These are phyloP conservation scores for Naganishia onofrii DNA, from an alignment of 768 basidiomycete genomes.

Conservation along the genomic window DNA sequence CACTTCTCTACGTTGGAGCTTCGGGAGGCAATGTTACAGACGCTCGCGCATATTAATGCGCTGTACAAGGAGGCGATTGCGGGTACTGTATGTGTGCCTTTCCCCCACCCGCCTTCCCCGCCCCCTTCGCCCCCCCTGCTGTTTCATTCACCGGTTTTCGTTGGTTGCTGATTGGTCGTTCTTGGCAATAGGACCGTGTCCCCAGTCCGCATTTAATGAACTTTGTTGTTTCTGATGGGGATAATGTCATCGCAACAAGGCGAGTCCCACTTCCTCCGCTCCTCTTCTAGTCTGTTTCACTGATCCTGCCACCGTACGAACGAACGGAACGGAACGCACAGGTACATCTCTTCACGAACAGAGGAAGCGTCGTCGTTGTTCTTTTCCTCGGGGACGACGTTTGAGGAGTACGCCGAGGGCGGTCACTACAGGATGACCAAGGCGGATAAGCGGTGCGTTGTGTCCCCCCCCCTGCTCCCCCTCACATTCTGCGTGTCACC, in stretches of 20 bases:
- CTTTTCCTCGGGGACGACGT: slow-evolving; percentile 93
- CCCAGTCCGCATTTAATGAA: slow-evolving; percentile 84
- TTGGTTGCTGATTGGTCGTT: background rate
- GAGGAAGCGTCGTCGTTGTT: slow-evolving; percentile 94
- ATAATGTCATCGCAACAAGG: slow-evolving; percentile 86
- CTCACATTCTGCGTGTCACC: background rate
- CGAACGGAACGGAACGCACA: slow-evolving; percentile 25
- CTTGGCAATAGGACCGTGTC: background rate
- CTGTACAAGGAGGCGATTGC: slow-evolving; percentile 71
- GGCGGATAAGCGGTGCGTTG: slow-evolving; percentile 69
- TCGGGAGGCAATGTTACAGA: slow-evolving; percentile 81
- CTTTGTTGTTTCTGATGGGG: slow-evolving; percentile 93
- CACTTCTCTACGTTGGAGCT: slow-evolving; percentile 70
- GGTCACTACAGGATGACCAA: slow-evolving; percentile 95
- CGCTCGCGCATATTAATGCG: slow-evolving; percentile 73
- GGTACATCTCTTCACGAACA: slow-evolving; percentile 82
- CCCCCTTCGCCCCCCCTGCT: no score
- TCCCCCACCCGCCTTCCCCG: no score
- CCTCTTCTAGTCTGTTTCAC: background rate
- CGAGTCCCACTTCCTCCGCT: slow-evolving; percentile 24
- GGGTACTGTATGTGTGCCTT: slow-evolving; percentile 42
- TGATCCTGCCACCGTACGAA: background rate
- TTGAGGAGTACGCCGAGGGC: slow-evolving; percentile 81
- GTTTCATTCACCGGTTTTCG: background rate
- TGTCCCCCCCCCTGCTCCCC: no score